These are phyloP conservation scores for Linum trigynum DNA, from an alignment of 345 rosid species.

Conservation along the genomic window DNA sequence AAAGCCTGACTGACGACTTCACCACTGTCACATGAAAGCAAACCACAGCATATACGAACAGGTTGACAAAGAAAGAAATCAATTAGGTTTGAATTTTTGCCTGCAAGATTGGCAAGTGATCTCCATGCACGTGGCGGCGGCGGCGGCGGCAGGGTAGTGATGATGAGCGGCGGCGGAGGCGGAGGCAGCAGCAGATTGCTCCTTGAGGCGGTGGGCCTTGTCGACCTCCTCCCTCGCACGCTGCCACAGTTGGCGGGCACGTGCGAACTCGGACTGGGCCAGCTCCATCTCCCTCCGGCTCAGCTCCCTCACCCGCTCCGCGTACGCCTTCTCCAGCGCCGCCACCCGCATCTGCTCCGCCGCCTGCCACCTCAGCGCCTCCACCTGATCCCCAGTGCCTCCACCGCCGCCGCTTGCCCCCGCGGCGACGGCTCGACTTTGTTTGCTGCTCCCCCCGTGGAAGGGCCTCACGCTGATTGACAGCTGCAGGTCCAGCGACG, in stretches of 20 bases:
- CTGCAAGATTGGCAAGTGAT: conserved; percentile 97
- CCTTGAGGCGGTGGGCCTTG: conserved; percentile 65
- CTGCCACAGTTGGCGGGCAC: conserved; percentile 85
- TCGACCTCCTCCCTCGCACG: conserved; percentile 77
- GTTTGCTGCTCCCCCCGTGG: too few species aligned
- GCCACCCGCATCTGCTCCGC: conserved; percentile 82
- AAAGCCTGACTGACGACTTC: too few species aligned
- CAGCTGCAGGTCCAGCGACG: too few species aligned
- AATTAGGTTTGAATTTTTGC: conserved; percentile 68
- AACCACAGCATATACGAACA: too few species aligned
- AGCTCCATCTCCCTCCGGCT: conserved; percentile 86
- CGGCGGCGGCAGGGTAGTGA: conserved; percentile 30
- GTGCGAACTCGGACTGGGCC: conserved; percentile 81
- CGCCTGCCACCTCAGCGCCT: conserved; percentile 84
- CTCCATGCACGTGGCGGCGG: conserved; percentile 59
- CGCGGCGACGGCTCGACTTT: too few species aligned
- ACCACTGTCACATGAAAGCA: too few species aligned
- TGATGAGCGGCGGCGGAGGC: conserved; percentile 3
- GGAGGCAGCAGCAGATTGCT: conserved; percentile 32
- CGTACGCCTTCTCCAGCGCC: conserved; percentile 78
- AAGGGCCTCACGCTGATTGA: too few species aligned
- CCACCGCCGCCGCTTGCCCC: too few species aligned
- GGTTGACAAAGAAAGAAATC: not conserved
- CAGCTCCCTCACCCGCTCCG: conserved; percentile 87
- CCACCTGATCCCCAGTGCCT: conserved; percentile 15